These are phyloP conservation scores for Chaetomium tenue DNA, from an alignment of 495 filamentous ascomycete species.

Conservation along the genomic window DNA sequence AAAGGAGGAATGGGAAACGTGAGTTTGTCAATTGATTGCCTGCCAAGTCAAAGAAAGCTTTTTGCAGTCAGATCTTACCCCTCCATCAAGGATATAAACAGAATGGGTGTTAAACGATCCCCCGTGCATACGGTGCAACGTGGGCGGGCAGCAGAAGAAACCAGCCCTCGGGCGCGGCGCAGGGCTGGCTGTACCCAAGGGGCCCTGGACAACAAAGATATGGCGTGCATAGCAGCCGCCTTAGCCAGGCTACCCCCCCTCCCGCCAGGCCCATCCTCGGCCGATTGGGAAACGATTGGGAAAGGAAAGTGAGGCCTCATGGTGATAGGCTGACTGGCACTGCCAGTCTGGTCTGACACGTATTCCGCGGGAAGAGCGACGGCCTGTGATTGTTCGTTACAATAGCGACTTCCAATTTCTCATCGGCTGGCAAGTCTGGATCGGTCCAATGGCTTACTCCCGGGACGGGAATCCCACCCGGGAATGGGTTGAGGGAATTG, in stretches of 20 bases:
- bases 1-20: background rate
- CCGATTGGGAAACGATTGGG: constrained; percentile 15
- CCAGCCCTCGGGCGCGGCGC: constrained; percentile 5
- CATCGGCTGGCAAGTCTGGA: background rate
- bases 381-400: background rate
- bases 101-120: constrained; percentile 6
- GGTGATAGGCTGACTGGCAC: background rate
- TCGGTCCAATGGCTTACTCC: background rate
- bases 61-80: background rate
- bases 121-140: background rate
- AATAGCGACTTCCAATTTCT: background rate
- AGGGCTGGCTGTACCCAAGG: constrained; percentile 5
- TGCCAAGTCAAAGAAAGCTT: no score
- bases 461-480: background rate
- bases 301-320: background rate
- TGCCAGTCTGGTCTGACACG: constrained; percentile 25
- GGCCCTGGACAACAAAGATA: background rate
- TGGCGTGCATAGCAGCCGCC: background rate
- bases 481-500: background rate
- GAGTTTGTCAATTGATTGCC: background rate
- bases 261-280: constrained; percentile 1
- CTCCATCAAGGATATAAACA: constrained; percentile 2
- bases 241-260: background rate
- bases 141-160: background rate
- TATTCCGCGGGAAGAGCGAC: constrained; percentile 1